Conservation (phyloP, 306 rosid species). For the Cicer arietinum region DNA sequence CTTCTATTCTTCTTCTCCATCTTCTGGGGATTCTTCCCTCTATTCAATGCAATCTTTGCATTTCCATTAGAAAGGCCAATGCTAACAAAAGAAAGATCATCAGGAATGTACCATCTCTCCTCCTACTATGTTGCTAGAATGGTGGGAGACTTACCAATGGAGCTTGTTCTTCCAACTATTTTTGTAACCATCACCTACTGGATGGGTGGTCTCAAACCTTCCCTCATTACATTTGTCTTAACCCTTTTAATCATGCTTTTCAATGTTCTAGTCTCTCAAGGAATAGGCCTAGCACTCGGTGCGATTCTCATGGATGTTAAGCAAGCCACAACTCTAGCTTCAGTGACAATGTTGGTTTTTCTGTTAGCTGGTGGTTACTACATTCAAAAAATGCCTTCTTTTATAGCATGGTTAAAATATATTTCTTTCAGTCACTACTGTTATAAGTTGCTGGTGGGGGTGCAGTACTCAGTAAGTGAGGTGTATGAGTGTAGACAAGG, state of each 20-base stretch:
- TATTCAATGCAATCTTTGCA: slow-evolving; percentile 80
- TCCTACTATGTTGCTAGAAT: slow-evolving; percentile 79
- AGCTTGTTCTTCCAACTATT: slow-evolving; percentile 81
- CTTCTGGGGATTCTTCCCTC: slow-evolving; percentile 92
- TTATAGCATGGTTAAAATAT: slow-evolving; percentile 89
- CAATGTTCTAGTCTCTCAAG: slow-evolving; percentile 86
- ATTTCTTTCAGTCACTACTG: slow-evolving; percentile 77
- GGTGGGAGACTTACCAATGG: slow-evolving; percentile 89
- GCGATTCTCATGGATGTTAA: slow-evolving; percentile 88
- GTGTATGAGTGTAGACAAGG: slow-evolving; percentile 63
- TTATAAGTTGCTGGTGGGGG: slow-evolving; percentile 81
- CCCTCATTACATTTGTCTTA: slow-evolving; percentile 56
- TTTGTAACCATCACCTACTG: slow-evolving; percentile 76
- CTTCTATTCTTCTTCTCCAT: slow-evolving; percentile 91
- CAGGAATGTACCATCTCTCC: slow-evolving; percentile 91
- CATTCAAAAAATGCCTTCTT: slow-evolving; percentile 75
- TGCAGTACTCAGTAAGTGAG: slow-evolving; percentile 69
- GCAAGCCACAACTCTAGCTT: slow-evolving; percentile 83
- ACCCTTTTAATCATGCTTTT: slow-evolving; percentile 76
- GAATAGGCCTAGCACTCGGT: slow-evolving; percentile 88
- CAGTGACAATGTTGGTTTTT: slow-evolving; percentile 82
- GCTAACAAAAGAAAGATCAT: slow-evolving; percentile 80
- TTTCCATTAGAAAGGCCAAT: slow-evolving; percentile 84
- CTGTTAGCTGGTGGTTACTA: slow-evolving; percentile 90
- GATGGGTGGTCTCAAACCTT: slow-evolving; percentile 94